These are phyloP conservation scores for Salvia rosmarinus DNA, from an alignment of 257 asterid species.

Conservation along the genomic window DNA sequence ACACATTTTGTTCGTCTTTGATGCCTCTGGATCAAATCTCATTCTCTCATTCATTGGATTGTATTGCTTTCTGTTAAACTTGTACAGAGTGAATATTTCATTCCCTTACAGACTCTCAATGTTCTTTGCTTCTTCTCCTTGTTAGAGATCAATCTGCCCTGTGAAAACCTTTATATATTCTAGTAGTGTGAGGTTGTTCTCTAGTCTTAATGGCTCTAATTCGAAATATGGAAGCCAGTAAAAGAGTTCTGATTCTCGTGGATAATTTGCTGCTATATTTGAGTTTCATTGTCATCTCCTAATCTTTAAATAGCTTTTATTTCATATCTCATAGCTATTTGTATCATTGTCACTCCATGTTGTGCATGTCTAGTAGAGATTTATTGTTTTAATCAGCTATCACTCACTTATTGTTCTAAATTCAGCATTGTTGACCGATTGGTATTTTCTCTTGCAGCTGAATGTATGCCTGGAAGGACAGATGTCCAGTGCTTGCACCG, in stretches of 20 bases:
- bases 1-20: conserved; percentile 12
- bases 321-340: neutral
- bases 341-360: conserved; percentile 12
- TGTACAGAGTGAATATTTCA: neutral
- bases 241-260: conserved; percentile 19
- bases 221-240: neutral
- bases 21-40: conserved; percentile 3
- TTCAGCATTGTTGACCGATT: conserved; percentile 10
- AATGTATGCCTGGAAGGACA: conserved; percentile 66
- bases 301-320: conserved; percentile 20
- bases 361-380: conserved; percentile 15
- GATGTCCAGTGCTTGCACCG: conserved; percentile 92
- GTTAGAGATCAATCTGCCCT: conserved; percentile 3
- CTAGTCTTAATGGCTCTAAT: conserved; percentile 6
- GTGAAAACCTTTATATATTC: neutral
- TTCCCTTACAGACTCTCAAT: neutral
- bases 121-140: neutral
- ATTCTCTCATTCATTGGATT: neutral
- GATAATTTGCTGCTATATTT: conserved; percentile 3
- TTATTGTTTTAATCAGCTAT: neutral
- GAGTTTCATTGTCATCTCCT: neutral
- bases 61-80: conserved; percentile 1
- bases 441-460: conserved; percentile 58
- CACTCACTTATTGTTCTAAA: conserved; percentile 13
- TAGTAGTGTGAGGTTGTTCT: neutral